These are phyloP conservation scores for Ceratobasidium papillatum DNA, from an alignment of 1,284 basidiomycete species.

Conservation along the genomic window DNA sequence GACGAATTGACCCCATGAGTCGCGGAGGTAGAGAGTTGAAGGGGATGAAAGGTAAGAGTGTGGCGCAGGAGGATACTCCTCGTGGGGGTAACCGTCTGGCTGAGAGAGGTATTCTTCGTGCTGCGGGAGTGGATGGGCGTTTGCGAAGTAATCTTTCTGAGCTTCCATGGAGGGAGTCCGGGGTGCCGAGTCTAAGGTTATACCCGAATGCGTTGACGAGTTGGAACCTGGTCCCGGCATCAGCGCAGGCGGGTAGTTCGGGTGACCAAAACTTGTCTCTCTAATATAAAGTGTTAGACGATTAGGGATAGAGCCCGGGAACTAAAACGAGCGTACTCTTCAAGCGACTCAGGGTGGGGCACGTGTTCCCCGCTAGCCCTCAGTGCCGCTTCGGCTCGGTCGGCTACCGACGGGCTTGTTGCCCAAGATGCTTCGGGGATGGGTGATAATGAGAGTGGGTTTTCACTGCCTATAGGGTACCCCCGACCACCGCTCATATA, in stretches of 20 bases:
- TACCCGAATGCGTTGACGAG: slow-evolving; percentile 28
- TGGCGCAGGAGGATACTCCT: slow-evolving; percentile 21
- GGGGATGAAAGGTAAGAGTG: slow-evolving; percentile 30
- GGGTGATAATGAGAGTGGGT: not conserved
- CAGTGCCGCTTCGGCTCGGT: not conserved
- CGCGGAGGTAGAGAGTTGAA: slow-evolving; percentile 32
- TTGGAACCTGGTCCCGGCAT: slow-evolving; percentile 17
- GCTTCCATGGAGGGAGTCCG: slow-evolving; percentile 24
- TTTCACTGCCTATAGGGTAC: not conserved
- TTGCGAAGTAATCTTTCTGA: slow-evolving; percentile 23
- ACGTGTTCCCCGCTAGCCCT: slow-evolving; percentile 5
- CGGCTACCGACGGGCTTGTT: slow-evolving; percentile 18
- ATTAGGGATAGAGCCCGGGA: not conserved
- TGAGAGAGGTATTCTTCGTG: slow-evolving; percentile 6
- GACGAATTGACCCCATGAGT: slow-evolving; percentile 32
- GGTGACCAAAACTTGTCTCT: slow-evolving; percentile 6
- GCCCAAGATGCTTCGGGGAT: slow-evolving; percentile 24
- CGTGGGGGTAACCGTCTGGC: slow-evolving; percentile 28
- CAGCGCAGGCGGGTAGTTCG: slow-evolving; percentile 6
- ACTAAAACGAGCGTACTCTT: slow-evolving; percentile 22
- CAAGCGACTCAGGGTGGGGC: not conserved
- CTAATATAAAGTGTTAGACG: slow-evolving; percentile 2
- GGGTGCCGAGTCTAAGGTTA: slow-evolving; percentile 28
- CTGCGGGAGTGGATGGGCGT: not conserved
- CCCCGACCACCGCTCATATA: slow-evolving; percentile 12